Conservation (phyloP, 495 filamentous ascomycete species). For the Apiosordaria backusii region DNA sequence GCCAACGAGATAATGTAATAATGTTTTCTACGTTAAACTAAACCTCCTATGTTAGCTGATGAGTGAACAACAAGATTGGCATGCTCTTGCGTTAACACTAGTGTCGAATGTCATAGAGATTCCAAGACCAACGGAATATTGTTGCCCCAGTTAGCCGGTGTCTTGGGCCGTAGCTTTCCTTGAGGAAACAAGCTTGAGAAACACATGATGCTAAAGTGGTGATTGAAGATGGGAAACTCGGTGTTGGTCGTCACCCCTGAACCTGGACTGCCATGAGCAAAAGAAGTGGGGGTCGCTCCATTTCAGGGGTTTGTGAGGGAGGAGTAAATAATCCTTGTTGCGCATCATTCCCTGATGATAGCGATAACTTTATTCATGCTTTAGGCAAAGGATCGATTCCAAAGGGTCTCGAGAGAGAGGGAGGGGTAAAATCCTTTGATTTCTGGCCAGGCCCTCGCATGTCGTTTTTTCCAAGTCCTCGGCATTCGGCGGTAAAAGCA, state of each 20-base stretch:
- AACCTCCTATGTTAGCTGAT: background rate
- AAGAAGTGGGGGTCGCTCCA: background rate
- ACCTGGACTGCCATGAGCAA: background rate
- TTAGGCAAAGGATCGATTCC: background rate
- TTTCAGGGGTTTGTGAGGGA: background rate
- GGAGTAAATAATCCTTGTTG: background rate
- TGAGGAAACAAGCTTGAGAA: background rate
- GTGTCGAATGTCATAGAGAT: background rate
- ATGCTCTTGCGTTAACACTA: background rate
- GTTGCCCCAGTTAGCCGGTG: background rate
- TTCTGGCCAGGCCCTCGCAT: background rate
- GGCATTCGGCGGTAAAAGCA: background rate
- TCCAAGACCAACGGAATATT: background rate
- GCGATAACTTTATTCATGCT: background rate
- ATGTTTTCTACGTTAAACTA: background rate
- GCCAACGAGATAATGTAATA: background rate
- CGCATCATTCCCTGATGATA: background rate
- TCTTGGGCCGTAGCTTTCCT: background rate
- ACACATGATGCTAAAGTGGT: background rate
- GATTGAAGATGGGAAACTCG: background rate
- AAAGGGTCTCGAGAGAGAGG: background rate
- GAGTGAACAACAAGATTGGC: background rate
- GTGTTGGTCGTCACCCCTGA: background rate
- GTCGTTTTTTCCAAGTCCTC: background rate
- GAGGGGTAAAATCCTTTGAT: background rate